These are phyloP conservation scores for Agrostemma githago DNA, from an alignment of 148 eudicot species.

Conservation along the genomic window DNA sequence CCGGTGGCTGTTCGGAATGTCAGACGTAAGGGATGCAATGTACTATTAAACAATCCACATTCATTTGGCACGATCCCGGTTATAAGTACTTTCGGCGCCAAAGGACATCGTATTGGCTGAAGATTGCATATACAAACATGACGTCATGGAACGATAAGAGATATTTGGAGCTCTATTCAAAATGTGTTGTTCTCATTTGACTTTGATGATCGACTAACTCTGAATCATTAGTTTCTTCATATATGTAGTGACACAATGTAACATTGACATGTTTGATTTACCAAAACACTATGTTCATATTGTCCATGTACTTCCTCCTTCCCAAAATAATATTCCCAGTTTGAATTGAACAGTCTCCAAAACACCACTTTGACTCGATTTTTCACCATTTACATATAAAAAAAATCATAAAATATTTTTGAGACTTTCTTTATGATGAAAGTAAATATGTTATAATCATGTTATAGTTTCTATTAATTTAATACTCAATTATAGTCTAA, in stretches of 20 bases:
- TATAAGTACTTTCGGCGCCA: conserved; percentile 78
- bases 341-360: too few relatives aligned
- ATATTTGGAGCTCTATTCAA: not conserved
- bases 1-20: conserved; percentile 78
- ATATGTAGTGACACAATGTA: not conserved
- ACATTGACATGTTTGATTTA: not conserved
- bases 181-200: not conserved
- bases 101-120: conserved; percentile 92
- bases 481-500: too few relatives aligned
- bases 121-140: conserved; percentile 14
- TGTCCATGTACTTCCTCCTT: not conserved
- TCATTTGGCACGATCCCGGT: conserved; percentile 89
- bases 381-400: too few relatives aligned
- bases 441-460: too few relatives aligned
- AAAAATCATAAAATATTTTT: too few relatives aligned
- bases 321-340: too few relatives aligned
- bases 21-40: conserved; percentile 78
- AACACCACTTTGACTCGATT: too few relatives aligned
- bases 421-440: too few relatives aligned
- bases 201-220: not conserved
- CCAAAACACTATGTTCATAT: not conserved
- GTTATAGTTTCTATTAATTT: too few relatives aligned
- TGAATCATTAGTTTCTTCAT: not conserved
- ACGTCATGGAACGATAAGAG: conserved; percentile 3
- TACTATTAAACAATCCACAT: conserved; percentile 87